Percentiles rank a stretch among this genome's conserved stretches.
phyloP scores from a whole-genome alignment of 495 filamentous ascomycete species.

The Alectoria sarmentosa region DNA sequence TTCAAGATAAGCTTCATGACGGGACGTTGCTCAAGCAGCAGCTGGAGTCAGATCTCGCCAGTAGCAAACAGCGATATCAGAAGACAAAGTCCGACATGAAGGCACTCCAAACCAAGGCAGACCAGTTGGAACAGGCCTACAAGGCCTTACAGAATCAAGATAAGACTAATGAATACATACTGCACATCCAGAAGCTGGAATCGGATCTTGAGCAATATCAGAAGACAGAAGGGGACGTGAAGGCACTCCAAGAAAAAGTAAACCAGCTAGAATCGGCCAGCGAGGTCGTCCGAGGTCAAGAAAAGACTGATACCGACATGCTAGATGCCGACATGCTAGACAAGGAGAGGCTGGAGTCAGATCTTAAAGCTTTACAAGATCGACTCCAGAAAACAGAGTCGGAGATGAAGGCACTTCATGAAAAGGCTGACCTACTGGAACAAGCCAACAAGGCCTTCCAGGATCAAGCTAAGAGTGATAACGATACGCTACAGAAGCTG shows the following conservation, averaged over 20 bases:
- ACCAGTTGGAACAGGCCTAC: background rate
- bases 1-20: background rate
- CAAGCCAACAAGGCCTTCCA: background rate
- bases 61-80: background rate
- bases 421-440: background rate
- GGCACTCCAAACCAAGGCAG: background rate
- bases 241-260: background rate
- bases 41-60: background rate
- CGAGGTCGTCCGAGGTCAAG: background rate
- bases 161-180: background rate
- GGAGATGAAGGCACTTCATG: background rate
- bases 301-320: background rate
- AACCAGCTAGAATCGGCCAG: background rate
- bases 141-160: background rate
- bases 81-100: background rate
- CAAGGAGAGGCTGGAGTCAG: background rate
- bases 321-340: too few species aligned
- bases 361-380: background rate
- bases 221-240: background rate
- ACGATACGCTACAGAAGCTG: background rate
- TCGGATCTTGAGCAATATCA: background rate
- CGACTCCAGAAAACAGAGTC: background rate
- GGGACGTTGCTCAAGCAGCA: background rate
- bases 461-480: background rate
- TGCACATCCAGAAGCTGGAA: background rate